Evolutionary conservation across 129 eudicot genomes (phyloP).

Genomic region (Pseudognaphalium luteoalbum): DNA sequence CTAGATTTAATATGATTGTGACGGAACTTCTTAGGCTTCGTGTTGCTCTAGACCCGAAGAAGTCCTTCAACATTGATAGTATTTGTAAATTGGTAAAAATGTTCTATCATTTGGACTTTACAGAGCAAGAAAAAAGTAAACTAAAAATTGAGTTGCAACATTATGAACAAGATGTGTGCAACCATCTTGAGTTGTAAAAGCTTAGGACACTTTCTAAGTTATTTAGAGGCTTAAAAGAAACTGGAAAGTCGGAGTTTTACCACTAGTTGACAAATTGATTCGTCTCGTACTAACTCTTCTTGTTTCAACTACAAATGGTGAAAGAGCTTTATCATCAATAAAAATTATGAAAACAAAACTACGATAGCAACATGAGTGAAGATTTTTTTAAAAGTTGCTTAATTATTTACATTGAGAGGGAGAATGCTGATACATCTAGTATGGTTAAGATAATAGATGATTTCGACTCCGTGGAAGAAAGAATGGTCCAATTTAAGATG

Average conservation of each 20-base stretch:
- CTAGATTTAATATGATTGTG: constrained; percentile 3
- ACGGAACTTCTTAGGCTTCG: not conserved
- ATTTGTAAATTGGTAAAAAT: not conserved
- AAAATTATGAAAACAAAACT: too few species aligned
- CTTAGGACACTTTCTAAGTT: not conserved
- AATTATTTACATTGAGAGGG: too few species aligned
- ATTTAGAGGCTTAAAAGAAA: not conserved
- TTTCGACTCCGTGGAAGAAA: too few species aligned
- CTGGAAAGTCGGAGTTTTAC: not conserved
- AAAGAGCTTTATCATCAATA: too few species aligned
- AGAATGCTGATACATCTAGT: too few species aligned
- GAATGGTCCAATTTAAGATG: too few species aligned
- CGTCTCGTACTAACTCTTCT: too few species aligned
- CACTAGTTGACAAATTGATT: not conserved
- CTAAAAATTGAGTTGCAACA: constrained; percentile 1
- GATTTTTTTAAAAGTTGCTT: too few species aligned
- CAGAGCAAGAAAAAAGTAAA: not conserved
- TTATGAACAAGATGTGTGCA: not conserved
- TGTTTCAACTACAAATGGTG: too few species aligned
- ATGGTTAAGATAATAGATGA: too few species aligned
- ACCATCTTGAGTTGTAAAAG: not conserved
- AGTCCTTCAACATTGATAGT: too few species aligned
- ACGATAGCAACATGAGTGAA: too few species aligned
- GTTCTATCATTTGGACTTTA: not conserved
- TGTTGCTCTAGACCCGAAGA: not conserved